Evolutionary conservation across 148 eudicot species (phyloP), one percentile per base, ranked within the genome.

Genomic region (Chenopodium album): DNA sequence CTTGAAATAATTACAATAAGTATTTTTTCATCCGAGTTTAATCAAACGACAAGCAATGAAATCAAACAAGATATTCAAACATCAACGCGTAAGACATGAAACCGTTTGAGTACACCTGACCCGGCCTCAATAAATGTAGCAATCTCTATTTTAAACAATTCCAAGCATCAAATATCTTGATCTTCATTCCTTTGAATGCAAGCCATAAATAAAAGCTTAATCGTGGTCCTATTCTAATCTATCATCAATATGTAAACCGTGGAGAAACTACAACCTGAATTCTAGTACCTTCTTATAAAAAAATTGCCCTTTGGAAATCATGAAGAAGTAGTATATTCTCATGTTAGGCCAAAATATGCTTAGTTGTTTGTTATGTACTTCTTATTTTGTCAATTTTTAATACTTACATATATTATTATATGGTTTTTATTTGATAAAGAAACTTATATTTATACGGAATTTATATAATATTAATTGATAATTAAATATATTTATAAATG

Each of bases 261-360:
- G 52, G 74, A 71, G 48, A 71, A 71, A 19, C 11, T 19, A 37
- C 66, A 62, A 20, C 66, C 66, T 62, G 66, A 62, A 5, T 62
- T 62, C 66, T 62, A 20, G 66, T 22, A 62, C 9, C n/a, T 62
- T 62, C 26, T 62, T 3, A n/a, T 1, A 6, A 9, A 50, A 3
- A 56, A 56, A 37, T 22, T 71, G 74, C 10, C 74, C 74, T 22
- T 71, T 71, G 74, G 74, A 71, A 71, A 71, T 16, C 50, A 71
- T 9, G 74, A 71, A 71, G 74, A 34, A 71, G 50, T 34, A 34
- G 7, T 70, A 32, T 37, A 71, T 37, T 71, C 3, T 71, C 74
- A 7, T 17, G 2, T 20, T 34, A 34, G 5, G 74, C 50, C 50
- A 71, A 71, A 71, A 71, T 71, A 9, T 71, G 74, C 74, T 62